Base-by-base conservation (phyloP, 257 asterid species). In the Eustoma russellianum region DNA sequence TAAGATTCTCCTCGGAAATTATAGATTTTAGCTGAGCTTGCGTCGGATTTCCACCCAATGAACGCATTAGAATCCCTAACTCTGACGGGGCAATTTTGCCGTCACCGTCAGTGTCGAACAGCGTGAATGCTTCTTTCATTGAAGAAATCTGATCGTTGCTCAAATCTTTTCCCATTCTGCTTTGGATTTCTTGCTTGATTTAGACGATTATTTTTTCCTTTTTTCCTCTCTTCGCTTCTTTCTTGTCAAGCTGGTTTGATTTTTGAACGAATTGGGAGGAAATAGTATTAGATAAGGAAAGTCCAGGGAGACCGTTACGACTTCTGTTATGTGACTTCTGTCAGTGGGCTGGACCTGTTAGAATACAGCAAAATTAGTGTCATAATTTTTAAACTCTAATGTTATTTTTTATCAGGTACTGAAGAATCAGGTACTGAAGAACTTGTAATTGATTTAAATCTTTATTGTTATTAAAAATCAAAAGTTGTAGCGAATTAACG, bases 11-110 rank as follows among this genome's bases (percentile, higher is more conserved):
- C 58, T 79, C 86, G 53, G 81, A 10, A 58, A 81, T 62, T 38
- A 87, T 83, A 45, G 92, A 64, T 66, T 87, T 87, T 45, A 87
- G 81, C 48, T 79, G 96, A 40, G 96, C 81, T 63, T 87, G 94
- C 59, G 96, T 87, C 28, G 96, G 96, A 75, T 87, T 87, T 30
- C 96, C 92, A 56, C 96, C 96, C 53, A 87, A 70, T 2, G 96
- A 87, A 13, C 96, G 91, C 96, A 87, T 87, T 49, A 87, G 79
- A 67, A 87, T 81, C 38, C 96, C 94, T 50, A 87, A 76, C 68
- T 87, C 96, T 59, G 93, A 79, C 44, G 96, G 92, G 5, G 89
- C 79, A 62, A 87, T 87, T 80, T 83, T 87, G 60, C 94, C 96
- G 64, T 83, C 94, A 3, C 92, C 96, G 67, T 87, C 94, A 57